Base-by-base conservation (phyloP, 2,329 filamentous ascomycete species). In the Coniochaeta sp. region DNA sequence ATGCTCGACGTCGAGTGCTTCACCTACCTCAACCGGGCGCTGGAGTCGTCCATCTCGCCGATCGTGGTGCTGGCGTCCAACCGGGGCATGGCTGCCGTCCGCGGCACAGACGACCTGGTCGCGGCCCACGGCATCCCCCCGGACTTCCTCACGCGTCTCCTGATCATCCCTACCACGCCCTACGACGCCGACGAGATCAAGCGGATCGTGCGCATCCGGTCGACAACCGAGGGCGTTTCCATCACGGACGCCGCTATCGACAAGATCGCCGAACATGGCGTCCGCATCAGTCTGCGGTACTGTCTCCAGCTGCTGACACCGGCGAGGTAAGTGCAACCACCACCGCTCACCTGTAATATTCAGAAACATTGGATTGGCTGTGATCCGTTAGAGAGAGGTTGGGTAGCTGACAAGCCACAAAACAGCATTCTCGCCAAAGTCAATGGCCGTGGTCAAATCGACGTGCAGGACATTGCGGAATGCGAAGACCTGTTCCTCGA, bases 1-100 rank as follows among this genome's bases (percentile, higher is more conserved):
- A 99, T 99, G 95, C 91, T 99, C 68, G 95, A 99, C 74, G 89
- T 99, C 67, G 95, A 99, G 80, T 96, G 93, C 80, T 99, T 98
- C 79, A 98, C 95, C 66, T 99, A 97, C 77, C 87, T 99, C 71
- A 98, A 98, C 81, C 90, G 93, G 71, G 95, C 95, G n/a, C 84
- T 99, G 67, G 95, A 99, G 81, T 93, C 91, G 60, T 85, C 88
- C 66, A 96, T 99, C 70, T 93, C 93, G 1, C 95, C 95, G 61
- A 96, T 99, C 70, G 95, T 99, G 63, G 95, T 99, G 66, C 88
- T 99, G 62, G 95, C 95, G 62, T 98, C 95, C 47, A 99, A 99
- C 79, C 89, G 95, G 69, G 95, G 95, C 73, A 89, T 93, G 81
- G 93, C 91, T 65, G 90, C 91, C 65, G 95, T 99, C 71, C 90